phyloP scores from a whole-genome alignment of 129 eudicot genomes.

The Erigeron canadensis region DNA sequence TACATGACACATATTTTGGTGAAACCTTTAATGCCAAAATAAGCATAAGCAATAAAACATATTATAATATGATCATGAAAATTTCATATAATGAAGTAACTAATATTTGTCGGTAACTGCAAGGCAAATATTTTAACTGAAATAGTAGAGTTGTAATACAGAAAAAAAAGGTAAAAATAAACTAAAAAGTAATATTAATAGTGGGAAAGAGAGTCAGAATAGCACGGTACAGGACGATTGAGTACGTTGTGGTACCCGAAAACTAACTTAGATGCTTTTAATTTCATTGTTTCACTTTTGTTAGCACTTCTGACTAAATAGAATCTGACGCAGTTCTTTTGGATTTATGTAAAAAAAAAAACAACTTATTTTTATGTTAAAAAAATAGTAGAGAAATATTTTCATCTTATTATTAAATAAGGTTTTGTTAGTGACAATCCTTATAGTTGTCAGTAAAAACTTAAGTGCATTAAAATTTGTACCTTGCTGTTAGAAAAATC shows the following conservation, averaged over 20 bases:
- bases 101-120: not conserved
- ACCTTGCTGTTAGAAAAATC: too few relatives aligned
- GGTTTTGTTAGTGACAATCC: too few relatives aligned
- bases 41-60: too few relatives aligned
- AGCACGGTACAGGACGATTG: constrained; percentile 4
- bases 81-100: too few relatives aligned
- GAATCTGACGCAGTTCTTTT: constrained; percentile 28
- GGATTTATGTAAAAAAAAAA: constrained; percentile 10
- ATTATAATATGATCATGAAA: too few relatives aligned
- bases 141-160: too few relatives aligned
- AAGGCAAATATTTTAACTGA: too few relatives aligned
- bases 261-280: constrained; percentile 18
- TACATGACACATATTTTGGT: constrained; percentile 1
- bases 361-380: not conserved
- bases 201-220: not conserved
- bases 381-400: too few relatives aligned
- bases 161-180: not conserved
- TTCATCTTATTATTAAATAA: too few relatives aligned
- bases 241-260: constrained; percentile 44
- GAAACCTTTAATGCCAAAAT: not conserved
- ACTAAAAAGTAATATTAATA: not conserved
- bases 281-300: constrained; percentile 25
- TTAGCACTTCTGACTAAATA: constrained; percentile 31
- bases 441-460: too few relatives aligned
- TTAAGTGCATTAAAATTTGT: too few relatives aligned